Evolutionary conservation across 2,329 filamentous ascomycete genomes (phyloP), one percentile per base, ranked within the genome.

Genomic region (Arthrobotrys sinensis): DNA sequence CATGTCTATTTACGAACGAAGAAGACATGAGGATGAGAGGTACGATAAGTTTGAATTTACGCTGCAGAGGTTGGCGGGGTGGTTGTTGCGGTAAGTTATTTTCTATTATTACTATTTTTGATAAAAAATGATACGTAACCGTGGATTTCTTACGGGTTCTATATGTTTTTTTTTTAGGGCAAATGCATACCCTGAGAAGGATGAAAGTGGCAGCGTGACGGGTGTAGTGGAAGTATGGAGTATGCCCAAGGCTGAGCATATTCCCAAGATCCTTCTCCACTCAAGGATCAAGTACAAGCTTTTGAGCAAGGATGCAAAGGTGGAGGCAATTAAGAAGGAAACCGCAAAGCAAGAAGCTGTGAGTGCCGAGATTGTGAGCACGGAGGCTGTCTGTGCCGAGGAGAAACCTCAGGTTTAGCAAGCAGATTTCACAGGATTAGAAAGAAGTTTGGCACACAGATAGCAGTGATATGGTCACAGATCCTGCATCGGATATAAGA

Each of bases 21-120:
- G 34, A 3, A 57, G 50, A 4, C 52, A 68, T 24, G 71, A 76
- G 36, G 38, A 68, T 21, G 71, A 76, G 34, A 4, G 53, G 46
- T 64, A 55, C n/a, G 34, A 52, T 16, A 65, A 63, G 46, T 76
- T 76, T 43, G 72, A 69, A 16, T 76, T 76, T 46, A 76, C 72
- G n/a, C 48, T 76, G 64, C 34, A 66, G 11, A 76, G 72, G 24
- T 24, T 76, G 10, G 72, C 72, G 4, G 64, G 72, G 10, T 76
- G 72, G 72, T 52, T 76, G n/a, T 65, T 76, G 48, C 53, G 72
- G 72, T 76, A 65, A 55, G 28, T 60, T n/a, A 38, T 52, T 38
- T 66, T 50, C 12, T 45, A 16, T 45, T 45, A 45, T 45, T n/a
- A 45, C 21, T 36, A 38, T 57, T 38, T 38, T 10, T 38, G 2